These are phyloP conservation scores for Euphorbia lathyris DNA, from an alignment of 345 rosid genomes.

Conservation along the genomic window DNA sequence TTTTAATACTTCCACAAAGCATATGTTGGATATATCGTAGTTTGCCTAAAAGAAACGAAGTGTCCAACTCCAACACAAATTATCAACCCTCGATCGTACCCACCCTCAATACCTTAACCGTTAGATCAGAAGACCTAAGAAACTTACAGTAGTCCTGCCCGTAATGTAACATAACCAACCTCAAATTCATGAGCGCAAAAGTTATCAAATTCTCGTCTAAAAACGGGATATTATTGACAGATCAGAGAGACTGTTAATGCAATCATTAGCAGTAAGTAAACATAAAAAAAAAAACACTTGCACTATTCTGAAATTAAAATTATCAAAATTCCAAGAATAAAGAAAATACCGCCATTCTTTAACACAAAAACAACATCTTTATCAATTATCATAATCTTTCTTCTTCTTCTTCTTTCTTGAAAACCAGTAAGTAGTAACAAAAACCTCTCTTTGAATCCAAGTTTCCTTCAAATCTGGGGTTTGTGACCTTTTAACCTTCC, in stretches of 20 bases:
- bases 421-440: slow-evolving; percentile 8
- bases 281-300: neutral
- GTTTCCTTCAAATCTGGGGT: slow-evolving; percentile 35
- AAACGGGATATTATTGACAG: neutral
- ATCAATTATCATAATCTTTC: neutral
- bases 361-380: slow-evolving; percentile 8
- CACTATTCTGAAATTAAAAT: neutral
- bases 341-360: slow-evolving; percentile 17
- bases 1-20: too few species aligned
- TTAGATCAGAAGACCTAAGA: neutral
- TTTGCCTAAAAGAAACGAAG: too few species aligned
- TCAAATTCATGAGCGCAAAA: neutral
- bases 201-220: slow-evolving; percentile 10
- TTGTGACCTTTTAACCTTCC: slow-evolving; percentile 14
- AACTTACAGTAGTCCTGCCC: neutral
- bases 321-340: neutral
- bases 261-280: slow-evolving; percentile 18
- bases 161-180: neutral
- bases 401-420: neutral
- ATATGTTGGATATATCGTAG: too few species aligned
- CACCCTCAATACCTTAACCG: neutral
- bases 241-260: slow-evolving; percentile 5
- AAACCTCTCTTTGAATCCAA: slow-evolving; percentile 79
- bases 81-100: neutral
- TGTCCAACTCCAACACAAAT: neutral